A percentile compares a stretch with the other conserved stretches of the same genome.
Evolutionary conservation across 1,139 yeast species (phyloP).

Genomic region (Meyerozyma athensensis): DNA sequence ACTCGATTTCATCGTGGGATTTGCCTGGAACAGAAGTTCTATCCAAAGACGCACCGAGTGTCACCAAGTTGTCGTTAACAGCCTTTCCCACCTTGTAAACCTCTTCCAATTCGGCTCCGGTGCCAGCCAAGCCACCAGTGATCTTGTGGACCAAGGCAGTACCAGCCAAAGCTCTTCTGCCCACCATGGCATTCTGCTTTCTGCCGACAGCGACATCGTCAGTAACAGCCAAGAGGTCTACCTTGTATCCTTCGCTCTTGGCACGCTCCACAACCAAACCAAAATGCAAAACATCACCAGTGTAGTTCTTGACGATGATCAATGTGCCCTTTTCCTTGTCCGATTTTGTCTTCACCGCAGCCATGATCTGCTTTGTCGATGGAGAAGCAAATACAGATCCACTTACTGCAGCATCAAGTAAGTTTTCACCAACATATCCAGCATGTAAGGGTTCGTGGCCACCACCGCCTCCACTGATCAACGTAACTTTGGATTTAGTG

Average conservation of each 20-base stretch:
- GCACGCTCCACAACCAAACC: conserved; percentile 89
- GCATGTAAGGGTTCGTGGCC: conserved; percentile 96
- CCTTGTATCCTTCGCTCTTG: conserved; percentile 65
- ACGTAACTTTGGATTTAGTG: conserved; percentile 50
- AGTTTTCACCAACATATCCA: conserved; percentile 81
- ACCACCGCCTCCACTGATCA: conserved; percentile 90
- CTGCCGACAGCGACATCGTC: conserved; percentile 94
- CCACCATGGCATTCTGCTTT: conserved; percentile 82
- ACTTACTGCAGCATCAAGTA: conserved; percentile 81
- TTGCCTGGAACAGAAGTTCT: conserved; percentile 89
- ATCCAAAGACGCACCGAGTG: conserved; percentile 86
- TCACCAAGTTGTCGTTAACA: conserved; percentile 63
- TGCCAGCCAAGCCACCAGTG: conserved; percentile 70
- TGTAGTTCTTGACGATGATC: conserved; percentile 81
- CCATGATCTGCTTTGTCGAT: conserved; percentile 77
- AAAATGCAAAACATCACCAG: conserved; percentile 90
- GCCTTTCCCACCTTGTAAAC: conserved; percentile 57
- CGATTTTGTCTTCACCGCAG: conserved; percentile 61
- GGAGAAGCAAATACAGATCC: conserved; percentile 93
- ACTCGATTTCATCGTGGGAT: conserved; percentile 43
- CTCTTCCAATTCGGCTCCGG: conserved; percentile 35
- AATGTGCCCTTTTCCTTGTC: conserved; percentile 59
- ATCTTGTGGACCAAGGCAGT: conserved; percentile 82
- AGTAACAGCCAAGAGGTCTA: conserved; percentile 69
- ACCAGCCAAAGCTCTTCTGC: conserved; percentile 91